Conservation (phyloP, 2,329 filamentous ascomycete species). For the Sporothrix curviconia region DNA sequence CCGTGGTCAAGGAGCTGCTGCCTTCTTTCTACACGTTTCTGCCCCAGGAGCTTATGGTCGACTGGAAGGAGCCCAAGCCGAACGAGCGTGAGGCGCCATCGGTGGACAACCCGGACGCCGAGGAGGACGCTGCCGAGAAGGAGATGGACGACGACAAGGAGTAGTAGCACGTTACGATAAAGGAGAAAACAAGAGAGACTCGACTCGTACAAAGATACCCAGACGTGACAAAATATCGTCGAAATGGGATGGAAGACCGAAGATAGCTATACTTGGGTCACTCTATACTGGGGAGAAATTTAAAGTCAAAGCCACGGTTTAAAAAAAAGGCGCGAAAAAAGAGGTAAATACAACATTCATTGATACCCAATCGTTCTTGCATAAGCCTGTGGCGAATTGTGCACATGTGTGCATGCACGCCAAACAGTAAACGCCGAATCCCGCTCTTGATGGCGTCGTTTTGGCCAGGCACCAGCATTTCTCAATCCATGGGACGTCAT, state of each 20-base stretch:
- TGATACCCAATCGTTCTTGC: neutral
- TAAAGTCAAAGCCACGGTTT: neutral
- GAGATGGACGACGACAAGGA: slow-evolving; percentile 20
- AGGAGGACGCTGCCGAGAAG: slow-evolving; percentile 20
- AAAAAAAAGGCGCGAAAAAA: neutral
- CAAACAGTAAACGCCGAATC: neutral
- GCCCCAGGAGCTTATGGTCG: slow-evolving; percentile 61
- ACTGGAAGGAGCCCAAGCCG: slow-evolving; percentile 52
- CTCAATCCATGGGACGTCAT: neutral
- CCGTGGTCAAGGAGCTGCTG: slow-evolving; percentile 46
- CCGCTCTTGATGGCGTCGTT: neutral
- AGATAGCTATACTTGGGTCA: no score
- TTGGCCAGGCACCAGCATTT: slow-evolving; percentile 13
- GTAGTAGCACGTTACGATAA: slow-evolving; percentile 3
- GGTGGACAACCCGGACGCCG: slow-evolving; percentile 31
- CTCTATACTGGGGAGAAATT: neutral
- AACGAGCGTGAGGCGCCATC: slow-evolving; percentile 42
- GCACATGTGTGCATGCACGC: no score
- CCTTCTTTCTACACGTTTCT: slow-evolving; percentile 60
- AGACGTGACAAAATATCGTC: no score
- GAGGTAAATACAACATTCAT: neutral
- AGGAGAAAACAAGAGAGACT: no score
- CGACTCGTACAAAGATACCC: no score
- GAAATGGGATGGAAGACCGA: no score
- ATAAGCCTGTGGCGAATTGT: no score